Evolutionary conservation across 2,329 filamentous ascomycete species (phyloP), one percentile per base, ranked within the genome.

Genomic region (Lachnellula hyalina): DNA sequence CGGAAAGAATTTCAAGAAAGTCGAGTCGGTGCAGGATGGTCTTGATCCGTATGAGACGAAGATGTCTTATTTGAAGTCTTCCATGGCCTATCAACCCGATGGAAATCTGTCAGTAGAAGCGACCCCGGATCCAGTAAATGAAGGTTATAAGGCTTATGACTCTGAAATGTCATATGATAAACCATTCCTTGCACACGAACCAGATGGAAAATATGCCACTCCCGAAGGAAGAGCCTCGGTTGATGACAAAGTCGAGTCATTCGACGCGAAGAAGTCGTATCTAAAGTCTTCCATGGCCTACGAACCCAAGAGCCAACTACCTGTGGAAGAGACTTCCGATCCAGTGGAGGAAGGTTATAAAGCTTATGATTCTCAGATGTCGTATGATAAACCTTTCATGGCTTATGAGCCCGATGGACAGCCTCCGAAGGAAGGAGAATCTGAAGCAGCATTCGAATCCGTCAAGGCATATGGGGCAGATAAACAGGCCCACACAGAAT

Each of bases 61-160:
- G 36, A 53, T 32, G 9, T 53, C 50, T 17, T 61, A 62, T 15
- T 48, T 76, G 62, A 67, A 68, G 19, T 70, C 73, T 0, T 61
- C 68, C 19, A 60, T 61, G 36, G 55, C 64, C 17, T 64, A 72
- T n/a, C 71, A 74, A 54, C 69, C 69, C 0, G 70, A 78, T 58
- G 75, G 75, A 38, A 70, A 73, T 36, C 61, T 38, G 11, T 35
- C 48, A 6, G 23, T 15, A 11, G 21, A 49, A 25, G 50, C 53
- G 5, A 25, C 64, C 12, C 57, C 66, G 17, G 59, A 65, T 47
- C 68, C 67, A 1, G 63, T 64, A 3, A 70, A 70, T 54, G 68
- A 71, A 41, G 56, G 68, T 15, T 68, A 71, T 5, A 69, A 71
- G 55, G 61, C 71, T 2, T 76, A 76, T 51, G 67, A 73, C 1